Base-by-base conservation (phyloP, 306 rosid species). In the Oxytropis ochrocephala region DNA sequence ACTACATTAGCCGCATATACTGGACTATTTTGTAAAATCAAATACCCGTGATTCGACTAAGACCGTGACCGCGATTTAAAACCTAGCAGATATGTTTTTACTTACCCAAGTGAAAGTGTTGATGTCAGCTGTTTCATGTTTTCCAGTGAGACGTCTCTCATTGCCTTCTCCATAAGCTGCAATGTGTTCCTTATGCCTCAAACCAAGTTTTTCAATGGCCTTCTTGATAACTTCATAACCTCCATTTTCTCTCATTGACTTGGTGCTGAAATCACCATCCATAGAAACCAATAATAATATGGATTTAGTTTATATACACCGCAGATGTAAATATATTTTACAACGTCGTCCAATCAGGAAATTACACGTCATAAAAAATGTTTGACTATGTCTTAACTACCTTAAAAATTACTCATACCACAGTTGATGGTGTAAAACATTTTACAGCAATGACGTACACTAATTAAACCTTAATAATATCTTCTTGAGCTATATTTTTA, bases 131-230 rank as follows among this genome's bases (percentile, higher is more conserved):
- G 92, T 87, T 79, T 87, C 89, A 46, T 87, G 86, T 62, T 11
- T 77, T 5, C 92, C 92, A 4, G 89, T 87, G 75, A 87, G 89
- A 33, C 88, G 88, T 30, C 89, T 85, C 70, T 87, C 88, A 33
- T 87, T 87, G 68, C 92, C 92, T 78, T 78, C 75, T n/a, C 92
- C 92, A 57, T 87, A 85, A 29, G 89, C 88, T 36, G 88, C 84
- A 35, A 87, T 85, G 83, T 87, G 92, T 7, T 87, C 92, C 29
- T 80, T 82, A 79, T 87, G 92, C 78, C 32, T 87, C 75, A 85
- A 63, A 30, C 74, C 60, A 21, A 85, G 88, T 47, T 82, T 87
- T 21, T 78, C 80, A 41, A 87, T 82, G 7, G 92, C 89, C 61
- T 76, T 85, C 70, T 85, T 80, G 11, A 85, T 87, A 3, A 85